These are phyloP conservation scores for Galerina sulciceps DNA, from an alignment of 768 basidiomycete species.

Conservation along the genomic window DNA sequence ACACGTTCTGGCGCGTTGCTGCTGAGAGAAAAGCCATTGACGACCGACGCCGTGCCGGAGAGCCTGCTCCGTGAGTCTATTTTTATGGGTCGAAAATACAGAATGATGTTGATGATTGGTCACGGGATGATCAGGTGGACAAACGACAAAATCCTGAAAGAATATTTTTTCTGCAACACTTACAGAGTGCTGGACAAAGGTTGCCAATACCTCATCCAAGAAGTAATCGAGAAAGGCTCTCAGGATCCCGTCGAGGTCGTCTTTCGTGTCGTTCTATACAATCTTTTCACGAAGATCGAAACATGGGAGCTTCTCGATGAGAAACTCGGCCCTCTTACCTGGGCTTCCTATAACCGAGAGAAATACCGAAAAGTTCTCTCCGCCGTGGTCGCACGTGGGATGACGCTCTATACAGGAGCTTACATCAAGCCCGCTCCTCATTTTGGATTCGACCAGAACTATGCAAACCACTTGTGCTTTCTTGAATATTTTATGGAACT, in stretches of 20 bases:
- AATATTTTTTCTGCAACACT: slow-evolving; percentile 71
- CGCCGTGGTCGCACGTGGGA: slow-evolving; percentile 37
- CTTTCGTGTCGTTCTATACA: slow-evolving; percentile 76
- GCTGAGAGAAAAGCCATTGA: slow-evolving; percentile 63
- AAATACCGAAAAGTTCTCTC: slow-evolving; percentile 59
- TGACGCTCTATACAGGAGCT: slow-evolving; percentile 66
- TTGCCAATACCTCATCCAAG: slow-evolving; percentile 67
- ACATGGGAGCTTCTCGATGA: slow-evolving; percentile 69
- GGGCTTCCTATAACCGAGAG: slow-evolving; percentile 56
- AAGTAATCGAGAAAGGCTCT: slow-evolving; percentile 73
- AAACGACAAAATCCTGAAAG: slow-evolving; percentile 56
- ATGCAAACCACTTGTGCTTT: slow-evolving; percentile 67
- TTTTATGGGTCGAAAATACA: slow-evolving; percentile 1
- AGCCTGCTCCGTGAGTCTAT: slow-evolving; percentile 53
- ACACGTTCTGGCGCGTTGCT: slow-evolving; percentile 64
- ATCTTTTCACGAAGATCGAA: slow-evolving; percentile 68
- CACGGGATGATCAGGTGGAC: slow-evolving; percentile 60
- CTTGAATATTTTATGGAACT: slow-evolving; percentile 63
- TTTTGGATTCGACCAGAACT: slow-evolving; percentile 48
- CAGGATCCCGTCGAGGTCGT: slow-evolving; percentile 63
- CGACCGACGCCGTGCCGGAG: slow-evolving; percentile 53
- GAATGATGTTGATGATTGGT: background rate
- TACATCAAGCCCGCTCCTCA: slow-evolving; percentile 75
- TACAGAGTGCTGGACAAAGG: slow-evolving; percentile 75
- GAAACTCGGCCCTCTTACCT: slow-evolving; percentile 62